Evolutionary conservation across 768 basidiomycete genomes (phyloP), one percentile per base, ranked within the genome.

Genomic region (Candolleomyces aberdarensis): DNA sequence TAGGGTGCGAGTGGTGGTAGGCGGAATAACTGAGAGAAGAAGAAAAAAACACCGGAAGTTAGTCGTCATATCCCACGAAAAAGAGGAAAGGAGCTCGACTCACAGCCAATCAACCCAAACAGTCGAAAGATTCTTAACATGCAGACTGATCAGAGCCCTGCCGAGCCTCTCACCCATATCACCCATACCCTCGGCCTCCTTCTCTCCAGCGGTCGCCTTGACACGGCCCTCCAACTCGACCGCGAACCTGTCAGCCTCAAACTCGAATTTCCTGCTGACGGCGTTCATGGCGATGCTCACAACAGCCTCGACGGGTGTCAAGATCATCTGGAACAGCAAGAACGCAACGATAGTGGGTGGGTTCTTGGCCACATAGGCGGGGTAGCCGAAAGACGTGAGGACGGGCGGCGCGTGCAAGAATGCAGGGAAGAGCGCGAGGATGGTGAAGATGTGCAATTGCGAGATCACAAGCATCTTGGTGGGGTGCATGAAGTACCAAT

Each of bases 1-100:
- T 97, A 5, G 96, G 96, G 74, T 99, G 96, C 51, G 92, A 95
- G 74, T 98, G 94, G 72, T 97, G 94, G 67, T 94, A 97, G 20
- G 92, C 92, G 55, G 94, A 97, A 76, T 96, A 36, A 36, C 36
- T 36, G 26, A 26, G 26, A 26, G 26, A 26, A 26, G 26, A 26
- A 97, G 60, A 90, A 91, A 61, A 61, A 56, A 22, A 20, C 47
- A 41, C 46, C 7, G 26, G 2, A 3, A 26, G 26, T 19, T 29
- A 54, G 46, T 20, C 20, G 29, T 36, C 5, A 32, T 6, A 49
- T 26, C 41, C 55, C 20, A 49, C 17, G 6, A 56, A 17, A 60
- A 53, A 51, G 57, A 32, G 56, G 62, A 60, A 52, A 59, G 62
- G 46, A 56, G 58, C 26, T 26, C 26, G 39, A 79, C 89, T 36